Conservation (phyloP, 1,139 yeast species). For the Nakaseomyces sp. region DNA sequence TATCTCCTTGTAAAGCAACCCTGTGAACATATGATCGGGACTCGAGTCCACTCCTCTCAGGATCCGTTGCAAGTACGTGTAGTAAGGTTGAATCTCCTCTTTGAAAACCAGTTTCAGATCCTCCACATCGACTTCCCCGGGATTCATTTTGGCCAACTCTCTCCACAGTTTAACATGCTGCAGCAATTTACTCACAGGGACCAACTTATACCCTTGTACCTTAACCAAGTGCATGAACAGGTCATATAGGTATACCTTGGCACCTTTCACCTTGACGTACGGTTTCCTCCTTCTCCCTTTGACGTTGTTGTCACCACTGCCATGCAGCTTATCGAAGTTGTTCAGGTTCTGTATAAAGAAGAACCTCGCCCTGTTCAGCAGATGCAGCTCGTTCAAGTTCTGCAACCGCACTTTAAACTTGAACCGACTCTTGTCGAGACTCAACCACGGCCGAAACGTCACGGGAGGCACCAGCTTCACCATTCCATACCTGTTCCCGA, state of each 20-base stretch:
- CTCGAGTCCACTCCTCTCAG: neutral
- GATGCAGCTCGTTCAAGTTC: slow-evolving; percentile 52
- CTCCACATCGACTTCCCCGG: slow-evolving; percentile 6
- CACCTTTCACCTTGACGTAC: neutral
- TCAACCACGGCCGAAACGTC: slow-evolving; percentile 46
- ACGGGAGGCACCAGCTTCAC: slow-evolving; percentile 58
- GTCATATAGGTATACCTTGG: slow-evolving; percentile 45
- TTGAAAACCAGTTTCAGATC: neutral
- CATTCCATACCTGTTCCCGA: slow-evolving; percentile 56
- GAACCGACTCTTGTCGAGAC: slow-evolving; percentile 43
- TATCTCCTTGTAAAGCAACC: slow-evolving; percentile 1
- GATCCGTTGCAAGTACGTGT: neutral
- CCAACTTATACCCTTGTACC: slow-evolving; percentile 3
- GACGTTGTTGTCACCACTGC: too few species aligned
- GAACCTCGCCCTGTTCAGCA: slow-evolving; percentile 52
- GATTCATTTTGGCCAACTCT: too few species aligned
- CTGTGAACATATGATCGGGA: slow-evolving; percentile 1
- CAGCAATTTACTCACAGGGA: neutral
- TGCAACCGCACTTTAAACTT: slow-evolving; percentile 60
- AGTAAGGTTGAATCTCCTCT: neutral
- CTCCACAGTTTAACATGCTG: neutral
- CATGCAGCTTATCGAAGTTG: slow-evolving; percentile 45
- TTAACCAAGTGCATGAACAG: slow-evolving; percentile 40
- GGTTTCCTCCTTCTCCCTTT: neutral
- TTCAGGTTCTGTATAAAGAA: slow-evolving; percentile 54